These are phyloP conservation scores for Kingdonia uniflora DNA, from an alignment of 164 flowering plant genomes.

Conservation along the genomic window DNA sequence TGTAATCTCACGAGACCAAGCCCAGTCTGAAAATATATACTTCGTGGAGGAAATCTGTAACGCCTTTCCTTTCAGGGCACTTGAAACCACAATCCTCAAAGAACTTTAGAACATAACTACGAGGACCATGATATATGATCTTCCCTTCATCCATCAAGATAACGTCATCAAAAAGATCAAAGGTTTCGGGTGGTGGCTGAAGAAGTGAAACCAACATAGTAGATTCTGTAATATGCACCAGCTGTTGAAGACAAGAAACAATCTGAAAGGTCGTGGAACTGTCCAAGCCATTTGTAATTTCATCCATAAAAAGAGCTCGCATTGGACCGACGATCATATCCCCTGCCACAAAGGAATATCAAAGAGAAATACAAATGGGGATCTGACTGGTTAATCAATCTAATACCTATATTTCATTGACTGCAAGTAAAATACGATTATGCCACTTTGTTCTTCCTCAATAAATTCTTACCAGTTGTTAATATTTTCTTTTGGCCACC, in stretches of 20 bases:
- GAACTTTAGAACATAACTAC: constrained; percentile 19
- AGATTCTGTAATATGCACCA: constrained; percentile 23
- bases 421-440: not conserved
- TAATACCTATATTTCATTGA: not conserved
- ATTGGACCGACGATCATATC: constrained; percentile 42
- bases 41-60: constrained; percentile 43
- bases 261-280: constrained; percentile 46
- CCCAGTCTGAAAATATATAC: constrained; percentile 6
- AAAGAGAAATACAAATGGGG: too few species aligned
- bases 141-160: constrained; percentile 39
- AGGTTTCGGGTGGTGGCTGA: constrained; percentile 22
- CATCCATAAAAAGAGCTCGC: constrained; percentile 40
- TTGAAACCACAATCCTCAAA: constrained; percentile 36
- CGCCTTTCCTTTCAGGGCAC: constrained; percentile 35
- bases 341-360: constrained; percentile 13
- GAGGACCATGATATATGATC: constrained; percentile 35
- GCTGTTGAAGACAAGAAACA: constrained; percentile 27
- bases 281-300: constrained; percentile 43
- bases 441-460: not conserved
- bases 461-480: constrained; percentile 4
- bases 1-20: not conserved
- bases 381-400: too few species aligned
- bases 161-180: constrained; percentile 39
- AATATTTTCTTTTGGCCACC: constrained; percentile 8
- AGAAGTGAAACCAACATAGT: constrained; percentile 20